Conservation (phyloP, 2,329 filamentous ascomycete genomes). For the Elsinoe batatas region DNA sequence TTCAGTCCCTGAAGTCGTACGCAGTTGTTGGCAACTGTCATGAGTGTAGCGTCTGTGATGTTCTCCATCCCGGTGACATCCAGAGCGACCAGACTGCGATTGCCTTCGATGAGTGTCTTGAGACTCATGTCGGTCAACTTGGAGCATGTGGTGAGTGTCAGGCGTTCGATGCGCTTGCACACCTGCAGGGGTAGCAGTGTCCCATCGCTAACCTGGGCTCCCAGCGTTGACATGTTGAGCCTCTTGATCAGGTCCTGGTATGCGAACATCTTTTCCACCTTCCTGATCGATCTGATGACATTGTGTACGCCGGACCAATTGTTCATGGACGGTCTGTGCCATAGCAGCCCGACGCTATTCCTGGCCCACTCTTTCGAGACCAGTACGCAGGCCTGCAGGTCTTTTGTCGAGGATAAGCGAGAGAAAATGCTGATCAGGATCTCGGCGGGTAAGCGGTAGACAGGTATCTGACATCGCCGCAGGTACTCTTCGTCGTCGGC, state of each 20-base stretch:
- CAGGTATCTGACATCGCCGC: constrained; percentile 60
- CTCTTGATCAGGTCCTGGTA: constrained; percentile 88
- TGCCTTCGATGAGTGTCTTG: constrained; percentile 67
- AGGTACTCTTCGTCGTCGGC: constrained; percentile 38
- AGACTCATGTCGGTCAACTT: constrained; percentile 77
- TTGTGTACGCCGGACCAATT: constrained; percentile 71
- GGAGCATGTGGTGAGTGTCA: constrained; percentile 85
- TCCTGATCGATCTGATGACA: constrained; percentile 69
- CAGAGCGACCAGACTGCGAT: constrained; percentile 71
- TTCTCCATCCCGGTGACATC: constrained; percentile 76
- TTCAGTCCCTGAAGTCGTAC: constrained; percentile 83
- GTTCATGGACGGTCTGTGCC: constrained; percentile 87
- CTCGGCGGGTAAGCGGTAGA: constrained; percentile 82
- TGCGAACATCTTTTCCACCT: constrained; percentile 67
- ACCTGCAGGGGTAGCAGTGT: constrained; percentile 70
- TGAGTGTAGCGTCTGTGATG: constrained; percentile 73
- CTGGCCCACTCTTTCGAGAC: constrained; percentile 91
- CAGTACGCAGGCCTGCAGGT: constrained; percentile 80
- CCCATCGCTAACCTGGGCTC: constrained; percentile 72
- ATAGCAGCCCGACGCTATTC: constrained; percentile 85
- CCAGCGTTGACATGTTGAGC: constrained; percentile 75
- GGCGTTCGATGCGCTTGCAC: constrained; percentile 83
- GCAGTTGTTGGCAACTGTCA: constrained; percentile 71
- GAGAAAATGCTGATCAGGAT: constrained; percentile 88
- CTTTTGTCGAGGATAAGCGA: constrained; percentile 60